Evolutionary conservation across 2,329 filamentous ascomycete genomes (phyloP).

Genomic region (Xylariaceae sp.): DNA sequence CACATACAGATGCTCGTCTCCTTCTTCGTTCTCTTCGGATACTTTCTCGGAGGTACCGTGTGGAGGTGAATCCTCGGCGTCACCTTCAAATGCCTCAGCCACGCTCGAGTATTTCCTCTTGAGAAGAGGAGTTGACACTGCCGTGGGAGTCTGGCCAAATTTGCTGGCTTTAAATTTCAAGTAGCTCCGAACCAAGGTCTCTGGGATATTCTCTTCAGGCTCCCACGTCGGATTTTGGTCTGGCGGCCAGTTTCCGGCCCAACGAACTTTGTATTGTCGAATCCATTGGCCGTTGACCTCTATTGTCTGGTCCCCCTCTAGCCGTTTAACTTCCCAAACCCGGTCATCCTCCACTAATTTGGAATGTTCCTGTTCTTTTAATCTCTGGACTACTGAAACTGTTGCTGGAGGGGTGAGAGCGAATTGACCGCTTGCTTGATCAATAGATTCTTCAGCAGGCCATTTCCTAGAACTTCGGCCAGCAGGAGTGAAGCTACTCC

Average conservation of each 20-base stretch:
- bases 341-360: conserved; percentile 24
- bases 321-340: conserved; percentile 41
- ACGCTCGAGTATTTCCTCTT: conserved; percentile 33
- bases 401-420: conserved; percentile 1
- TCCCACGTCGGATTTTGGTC: conserved; percentile 58
- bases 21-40: conserved; percentile 4
- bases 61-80: conserved; percentile 12
- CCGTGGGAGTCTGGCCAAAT: not conserved
- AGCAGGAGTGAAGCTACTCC: conserved; percentile 26
- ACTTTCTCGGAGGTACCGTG: not conserved
- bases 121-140: conserved; percentile 1
- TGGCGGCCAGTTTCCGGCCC: conserved; percentile 54
- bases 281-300: conserved; percentile 34
- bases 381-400: no score
- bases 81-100: conserved; percentile 32
- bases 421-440: not conserved
- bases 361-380: no score
- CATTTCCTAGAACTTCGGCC: conserved; percentile 20
- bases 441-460: conserved; percentile 1
- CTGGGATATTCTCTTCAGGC: conserved; percentile 48
- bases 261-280: conserved; percentile 50
- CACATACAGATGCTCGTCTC: conserved; percentile 19
- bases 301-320: conserved; percentile 40
- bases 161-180: conserved; percentile 30
- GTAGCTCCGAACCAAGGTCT: conserved; percentile 39